phyloP scores from a whole-genome alignment of 306 rosid species.

The Glycine latifolia region DNA sequence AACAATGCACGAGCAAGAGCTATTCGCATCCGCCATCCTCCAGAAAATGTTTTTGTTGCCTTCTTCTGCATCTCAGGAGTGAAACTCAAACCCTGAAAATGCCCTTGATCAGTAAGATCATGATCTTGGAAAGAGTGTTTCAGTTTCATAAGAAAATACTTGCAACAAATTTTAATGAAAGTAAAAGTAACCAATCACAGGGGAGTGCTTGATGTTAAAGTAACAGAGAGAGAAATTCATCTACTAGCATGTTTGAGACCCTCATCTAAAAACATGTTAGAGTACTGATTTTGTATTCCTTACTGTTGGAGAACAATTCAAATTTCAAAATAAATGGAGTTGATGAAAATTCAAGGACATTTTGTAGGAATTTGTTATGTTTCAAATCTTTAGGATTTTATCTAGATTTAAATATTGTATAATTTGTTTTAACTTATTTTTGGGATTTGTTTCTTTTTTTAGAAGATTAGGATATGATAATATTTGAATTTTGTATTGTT shows the following conservation, averaged over 20 bases:
- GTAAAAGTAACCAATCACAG: background rate
- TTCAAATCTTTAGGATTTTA: too few relatives aligned
- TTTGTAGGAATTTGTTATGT: too few relatives aligned
- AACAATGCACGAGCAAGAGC: constrained; percentile 99
- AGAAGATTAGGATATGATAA: too few relatives aligned
- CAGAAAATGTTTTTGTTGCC: constrained; percentile 93
- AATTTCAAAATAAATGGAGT: too few relatives aligned
- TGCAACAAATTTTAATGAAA: background rate
- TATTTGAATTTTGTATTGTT: too few relatives aligned
- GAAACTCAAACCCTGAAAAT: constrained; percentile 93
- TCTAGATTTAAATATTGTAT: too few relatives aligned
- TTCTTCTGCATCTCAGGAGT: constrained; percentile 87
- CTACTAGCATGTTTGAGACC: constrained; percentile 1
- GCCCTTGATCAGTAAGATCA: constrained; percentile 35
- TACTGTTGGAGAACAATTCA: too few relatives aligned
- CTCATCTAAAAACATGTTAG: background rate
- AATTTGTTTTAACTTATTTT: too few relatives aligned
- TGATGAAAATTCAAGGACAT: too few relatives aligned
- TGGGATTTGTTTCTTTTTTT: too few relatives aligned
- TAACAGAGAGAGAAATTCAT: background rate
- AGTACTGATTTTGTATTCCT: background rate
- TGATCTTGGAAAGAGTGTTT: constrained; percentile 11
- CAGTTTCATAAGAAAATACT: background rate
- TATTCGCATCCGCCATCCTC: constrained; percentile 99
- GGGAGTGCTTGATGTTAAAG: background rate